These are phyloP conservation scores for Pontederia crassipes DNA, from an alignment of 176 grass and related monocot species.

Conservation along the genomic window DNA sequence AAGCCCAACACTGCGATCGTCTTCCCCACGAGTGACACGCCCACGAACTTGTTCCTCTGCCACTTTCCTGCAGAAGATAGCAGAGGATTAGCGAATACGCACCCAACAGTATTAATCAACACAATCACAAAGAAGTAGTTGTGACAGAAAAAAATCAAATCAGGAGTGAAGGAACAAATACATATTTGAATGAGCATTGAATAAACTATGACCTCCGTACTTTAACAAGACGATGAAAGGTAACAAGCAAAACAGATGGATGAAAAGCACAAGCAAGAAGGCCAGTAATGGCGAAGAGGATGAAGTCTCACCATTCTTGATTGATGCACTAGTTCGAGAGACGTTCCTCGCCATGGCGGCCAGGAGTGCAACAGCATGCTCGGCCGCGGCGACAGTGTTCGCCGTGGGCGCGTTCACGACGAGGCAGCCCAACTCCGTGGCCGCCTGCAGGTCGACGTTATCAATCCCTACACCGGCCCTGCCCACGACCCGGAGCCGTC, in stretches of 20 bases:
- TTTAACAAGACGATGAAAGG: too few relatives aligned
- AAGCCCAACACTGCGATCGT: conserved; percentile 72
- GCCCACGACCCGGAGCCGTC: conserved; percentile 60
- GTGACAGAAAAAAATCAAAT: too few relatives aligned
- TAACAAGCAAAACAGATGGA: too few relatives aligned
- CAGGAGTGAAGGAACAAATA: too few relatives aligned
- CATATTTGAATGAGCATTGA: too few relatives aligned
- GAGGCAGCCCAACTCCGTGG: conserved; percentile 72
- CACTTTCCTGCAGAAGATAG: conserved; percentile 50
- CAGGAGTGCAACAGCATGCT: conserved; percentile 73
- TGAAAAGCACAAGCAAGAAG: too few relatives aligned
- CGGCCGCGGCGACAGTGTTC: conserved; percentile 71
- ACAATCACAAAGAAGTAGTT: neutral
- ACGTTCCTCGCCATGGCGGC: conserved; percentile 77
- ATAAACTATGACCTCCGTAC: too few relatives aligned
- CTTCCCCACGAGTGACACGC: conserved; percentile 71
- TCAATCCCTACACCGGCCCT: conserved; percentile 69
- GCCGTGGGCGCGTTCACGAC: conserved; percentile 81
- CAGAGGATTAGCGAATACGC: neutral
- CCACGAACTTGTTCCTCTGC: conserved; percentile 56
- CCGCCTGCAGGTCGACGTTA: conserved; percentile 90
- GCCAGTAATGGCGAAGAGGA: too few relatives aligned
- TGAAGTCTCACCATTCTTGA: conserved; percentile 48
- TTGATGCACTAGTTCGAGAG: conserved; percentile 47
- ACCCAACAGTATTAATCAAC: neutral